These are phyloP conservation scores for Kandelia obovata DNA, from an alignment of 345 rosid species.

Conservation along the genomic window DNA sequence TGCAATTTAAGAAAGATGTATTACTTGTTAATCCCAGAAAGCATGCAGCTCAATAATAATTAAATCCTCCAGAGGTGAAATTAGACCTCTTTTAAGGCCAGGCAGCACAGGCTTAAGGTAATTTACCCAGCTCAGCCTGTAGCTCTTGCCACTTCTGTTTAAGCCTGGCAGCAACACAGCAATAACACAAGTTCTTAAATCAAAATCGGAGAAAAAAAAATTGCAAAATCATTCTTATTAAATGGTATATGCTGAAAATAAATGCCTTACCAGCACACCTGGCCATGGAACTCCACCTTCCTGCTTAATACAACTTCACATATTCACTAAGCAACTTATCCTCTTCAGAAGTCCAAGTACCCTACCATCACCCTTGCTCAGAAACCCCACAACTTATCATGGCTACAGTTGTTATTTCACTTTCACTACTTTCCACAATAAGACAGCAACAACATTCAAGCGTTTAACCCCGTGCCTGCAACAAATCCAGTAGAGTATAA, in stretches of 20 bases:
- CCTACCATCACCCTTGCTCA: constrained; percentile 50
- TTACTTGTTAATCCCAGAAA: background rate
- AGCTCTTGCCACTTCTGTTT: constrained; percentile 5
- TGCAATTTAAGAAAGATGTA: background rate
- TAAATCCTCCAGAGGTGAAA: background rate
- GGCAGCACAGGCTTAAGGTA: background rate
- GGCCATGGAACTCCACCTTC: constrained; percentile 79
- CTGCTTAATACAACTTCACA: constrained; percentile 62
- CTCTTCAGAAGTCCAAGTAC: constrained; percentile 52
- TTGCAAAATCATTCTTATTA: too few species aligned
- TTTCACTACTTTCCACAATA: too few species aligned
- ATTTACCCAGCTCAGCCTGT: background rate
- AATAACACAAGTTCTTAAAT: too few species aligned
- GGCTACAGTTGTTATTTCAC: background rate
- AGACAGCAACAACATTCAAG: too few species aligned
- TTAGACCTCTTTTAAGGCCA: background rate
- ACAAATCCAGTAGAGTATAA: too few species aligned
- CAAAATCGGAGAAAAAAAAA: too few species aligned
- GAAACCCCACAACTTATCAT: constrained; percentile 47
- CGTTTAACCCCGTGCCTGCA: too few species aligned
- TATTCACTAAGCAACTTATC: constrained; percentile 58
- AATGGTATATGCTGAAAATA: background rate
- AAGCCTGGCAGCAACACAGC: constrained; percentile 1
- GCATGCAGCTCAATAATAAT: background rate
- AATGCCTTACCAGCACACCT: constrained; percentile 48